Percentiles rank a stretch among this genome's conserved stretches.
Conservation (phyloP, 2,329 filamentous ascomycete species). For the Coleophoma eucalyptorum region DNA sequence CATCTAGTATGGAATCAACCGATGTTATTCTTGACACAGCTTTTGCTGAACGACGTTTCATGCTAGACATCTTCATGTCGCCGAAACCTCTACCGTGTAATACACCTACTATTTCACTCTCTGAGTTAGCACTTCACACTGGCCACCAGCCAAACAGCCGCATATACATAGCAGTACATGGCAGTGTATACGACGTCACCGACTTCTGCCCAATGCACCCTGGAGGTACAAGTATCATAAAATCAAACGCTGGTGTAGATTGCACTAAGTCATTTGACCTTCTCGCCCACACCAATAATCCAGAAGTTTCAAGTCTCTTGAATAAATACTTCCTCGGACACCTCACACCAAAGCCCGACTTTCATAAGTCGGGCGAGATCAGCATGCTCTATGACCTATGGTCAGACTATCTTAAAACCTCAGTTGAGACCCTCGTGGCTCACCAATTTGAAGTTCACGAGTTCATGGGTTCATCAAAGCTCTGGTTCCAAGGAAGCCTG, state of each 20-base stretch:
- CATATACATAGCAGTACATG: conserved; percentile 50
- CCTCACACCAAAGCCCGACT: conserved; percentile 45
- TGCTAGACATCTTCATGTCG: conserved; percentile 55
- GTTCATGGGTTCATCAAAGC: conserved; percentile 39
- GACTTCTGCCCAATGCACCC: conserved; percentile 51
- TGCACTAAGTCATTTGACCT: conserved; percentile 49
- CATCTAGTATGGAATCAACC: conserved; percentile 45
- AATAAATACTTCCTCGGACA: conserved; percentile 52
- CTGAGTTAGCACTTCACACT: conserved; percentile 45
- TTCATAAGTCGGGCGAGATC: conserved; percentile 37
- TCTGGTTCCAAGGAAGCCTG: conserved; percentile 42
- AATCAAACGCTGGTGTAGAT: conserved; percentile 51
- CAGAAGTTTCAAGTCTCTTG: conserved; percentile 46
- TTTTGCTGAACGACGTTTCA: conserved; percentile 51
- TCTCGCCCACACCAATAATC: conserved; percentile 50
- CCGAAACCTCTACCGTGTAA: conserved; percentile 48
- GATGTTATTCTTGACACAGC: conserved; percentile 47
- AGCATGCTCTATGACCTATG: conserved; percentile 44
- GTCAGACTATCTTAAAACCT: conserved; percentile 43
- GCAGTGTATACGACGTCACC: conserved; percentile 49
- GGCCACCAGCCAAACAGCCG: conserved; percentile 42
- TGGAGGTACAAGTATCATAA: conserved; percentile 48
- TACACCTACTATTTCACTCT: conserved; percentile 44
- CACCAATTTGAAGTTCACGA: conserved; percentile 51
- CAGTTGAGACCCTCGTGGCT: conserved; percentile 47